Percentiles rank a stretch among this genome's conserved stretches.
Evolutionary conservation across 352 stramenopile genomes (phyloP).

Genomic region (Pythium sukuiense): DNA sequence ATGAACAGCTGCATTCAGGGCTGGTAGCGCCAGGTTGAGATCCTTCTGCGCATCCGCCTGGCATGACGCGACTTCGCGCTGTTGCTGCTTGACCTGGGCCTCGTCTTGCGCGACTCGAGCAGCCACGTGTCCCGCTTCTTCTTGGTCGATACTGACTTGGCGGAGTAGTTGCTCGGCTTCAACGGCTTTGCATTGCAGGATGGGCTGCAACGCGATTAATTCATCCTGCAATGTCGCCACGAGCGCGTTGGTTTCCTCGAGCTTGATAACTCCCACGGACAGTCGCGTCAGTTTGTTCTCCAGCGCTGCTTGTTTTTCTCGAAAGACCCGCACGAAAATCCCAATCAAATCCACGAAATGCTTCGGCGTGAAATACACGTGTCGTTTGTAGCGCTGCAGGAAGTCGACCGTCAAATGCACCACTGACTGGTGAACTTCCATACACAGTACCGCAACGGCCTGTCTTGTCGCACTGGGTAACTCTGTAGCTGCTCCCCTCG

Average conservation of each 20-base stretch:
- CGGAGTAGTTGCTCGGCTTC: slow-evolving; percentile 63
- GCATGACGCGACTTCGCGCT: slow-evolving; percentile 55
- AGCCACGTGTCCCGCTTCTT: slow-evolving; percentile 47
- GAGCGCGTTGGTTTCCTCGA: slow-evolving; percentile 71
- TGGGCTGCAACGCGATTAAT: slow-evolving; percentile 82
- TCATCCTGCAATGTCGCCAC: slow-evolving; percentile 71
- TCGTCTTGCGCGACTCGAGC: slow-evolving; percentile 60
- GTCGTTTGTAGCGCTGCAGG: slow-evolving; percentile 34
- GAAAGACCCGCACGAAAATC: slow-evolving; percentile 80
- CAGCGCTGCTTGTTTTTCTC: slow-evolving; percentile 41
- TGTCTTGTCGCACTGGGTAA: slow-evolving; percentile 25
- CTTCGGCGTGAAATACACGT: slow-evolving; percentile 73
- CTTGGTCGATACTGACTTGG: slow-evolving; percentile 65
- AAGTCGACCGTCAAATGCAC: slow-evolving; percentile 32
- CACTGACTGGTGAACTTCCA: slow-evolving; percentile 52
- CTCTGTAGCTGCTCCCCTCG: background rate
- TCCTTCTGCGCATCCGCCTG: slow-evolving; percentile 77
- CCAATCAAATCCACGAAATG: slow-evolving; percentile 91
- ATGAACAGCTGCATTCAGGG: slow-evolving; percentile 68
- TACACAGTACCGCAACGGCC: slow-evolving; percentile 45
- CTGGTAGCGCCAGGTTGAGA: slow-evolving; percentile 69
- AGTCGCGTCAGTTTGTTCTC: slow-evolving; percentile 57
- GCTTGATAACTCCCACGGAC: slow-evolving; percentile 61
- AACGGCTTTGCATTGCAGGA: slow-evolving; percentile 55
- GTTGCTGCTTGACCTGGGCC: slow-evolving; percentile 60